Percentiles rank a stretch among this genome's conserved stretches.
Conservation (phyloP, 2,329 filamentous ascomycete species). For the Cladophialophora chaetospira region DNA sequence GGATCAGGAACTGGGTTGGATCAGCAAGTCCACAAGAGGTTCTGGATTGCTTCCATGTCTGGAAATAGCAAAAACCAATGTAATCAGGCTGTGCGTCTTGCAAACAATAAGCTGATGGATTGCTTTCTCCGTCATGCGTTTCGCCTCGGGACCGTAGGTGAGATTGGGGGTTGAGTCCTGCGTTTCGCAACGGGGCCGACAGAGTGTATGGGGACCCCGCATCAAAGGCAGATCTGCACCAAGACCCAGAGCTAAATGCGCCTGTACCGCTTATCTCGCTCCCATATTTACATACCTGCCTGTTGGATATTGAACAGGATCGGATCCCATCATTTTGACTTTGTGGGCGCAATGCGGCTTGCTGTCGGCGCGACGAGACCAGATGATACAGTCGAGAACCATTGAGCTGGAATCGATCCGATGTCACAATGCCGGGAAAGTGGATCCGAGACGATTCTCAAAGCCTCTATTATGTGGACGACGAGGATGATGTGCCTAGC, state of each 20-base stretch:
- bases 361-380: not conserved
- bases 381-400: not conserved
- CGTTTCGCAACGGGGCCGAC: too few relatives aligned
- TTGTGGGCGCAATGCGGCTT: not conserved
- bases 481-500: not conserved
- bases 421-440: constrained; percentile 6
- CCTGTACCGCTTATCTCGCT: not conserved
- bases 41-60: not conserved
- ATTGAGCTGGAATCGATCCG: not conserved
- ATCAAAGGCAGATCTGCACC: not conserved
- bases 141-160: too few relatives aligned
- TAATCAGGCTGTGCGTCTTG: not conserved
- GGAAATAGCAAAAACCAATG: not conserved
- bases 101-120: not conserved
- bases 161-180: too few relatives aligned
- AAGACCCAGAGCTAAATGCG: not conserved
- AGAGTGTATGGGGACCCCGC: not conserved
- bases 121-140: too few relatives aligned
- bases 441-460: constrained; percentile 13
- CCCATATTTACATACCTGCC: not conserved
- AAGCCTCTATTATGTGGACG: constrained; percentile 7
- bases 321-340: not conserved
- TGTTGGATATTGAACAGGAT: not conserved
- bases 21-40: not conserved
- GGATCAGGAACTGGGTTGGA: not conserved